Conservation (phyloP, 495 filamentous ascomycete genomes). For the Choiromyces venosus region DNA sequence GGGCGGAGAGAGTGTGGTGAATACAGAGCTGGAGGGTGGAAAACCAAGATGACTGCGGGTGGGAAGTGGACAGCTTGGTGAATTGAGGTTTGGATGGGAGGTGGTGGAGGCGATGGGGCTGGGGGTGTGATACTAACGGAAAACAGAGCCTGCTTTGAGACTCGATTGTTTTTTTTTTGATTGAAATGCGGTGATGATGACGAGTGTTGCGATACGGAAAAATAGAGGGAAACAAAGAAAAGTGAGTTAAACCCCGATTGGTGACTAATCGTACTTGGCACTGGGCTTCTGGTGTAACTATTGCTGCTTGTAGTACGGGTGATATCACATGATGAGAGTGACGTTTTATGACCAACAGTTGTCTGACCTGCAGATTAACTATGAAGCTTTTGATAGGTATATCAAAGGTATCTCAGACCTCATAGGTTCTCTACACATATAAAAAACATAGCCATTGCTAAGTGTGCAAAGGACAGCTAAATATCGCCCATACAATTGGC, state of each 20-base stretch:
- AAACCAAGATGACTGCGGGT: conserved; percentile 15
- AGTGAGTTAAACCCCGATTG: conserved; percentile 1
- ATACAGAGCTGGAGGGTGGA: background rate
- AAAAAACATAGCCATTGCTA: background rate
- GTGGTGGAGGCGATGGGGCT: conserved; percentile 19
- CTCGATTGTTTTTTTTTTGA: conserved; percentile 18
- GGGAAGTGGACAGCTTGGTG: conserved; percentile 4
- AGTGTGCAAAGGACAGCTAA: background rate
- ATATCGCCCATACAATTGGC: background rate
- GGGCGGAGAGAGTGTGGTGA: conserved; percentile 3
- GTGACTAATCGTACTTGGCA: background rate
- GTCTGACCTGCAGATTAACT: background rate
- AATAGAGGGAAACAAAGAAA: conserved; percentile 4
- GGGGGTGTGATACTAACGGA: background rate
- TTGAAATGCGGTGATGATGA: conserved; percentile 22
- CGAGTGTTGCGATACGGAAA: conserved; percentile 22
- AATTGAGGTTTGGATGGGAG: conserved; percentile 12
- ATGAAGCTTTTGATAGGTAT: background rate
- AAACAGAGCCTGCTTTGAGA: conserved; percentile 21
- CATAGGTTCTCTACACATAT: background rate
- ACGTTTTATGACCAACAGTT: background rate
- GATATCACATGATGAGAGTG: background rate
- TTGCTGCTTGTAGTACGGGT: background rate
- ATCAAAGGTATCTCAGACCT: background rate
- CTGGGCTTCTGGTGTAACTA: background rate